These are phyloP conservation scores for Fusarium hainanense DNA, from an alignment of 2,329 filamentous ascomycete genomes.

Conservation along the genomic window DNA sequence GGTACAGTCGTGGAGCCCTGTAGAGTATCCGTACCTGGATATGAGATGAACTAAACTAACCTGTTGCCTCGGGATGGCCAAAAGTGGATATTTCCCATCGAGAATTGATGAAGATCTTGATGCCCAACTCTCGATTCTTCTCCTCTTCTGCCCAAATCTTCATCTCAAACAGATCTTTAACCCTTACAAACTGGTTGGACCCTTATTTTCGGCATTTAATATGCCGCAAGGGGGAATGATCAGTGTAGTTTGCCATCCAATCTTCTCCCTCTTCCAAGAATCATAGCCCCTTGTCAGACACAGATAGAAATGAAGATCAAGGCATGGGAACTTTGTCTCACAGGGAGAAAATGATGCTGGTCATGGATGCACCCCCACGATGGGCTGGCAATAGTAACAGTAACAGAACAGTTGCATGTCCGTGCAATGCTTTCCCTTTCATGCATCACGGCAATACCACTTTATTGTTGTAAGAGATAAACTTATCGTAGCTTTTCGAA, in stretches of 20 bases:
- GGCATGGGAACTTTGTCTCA: conserved; percentile 9
- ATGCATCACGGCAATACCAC: neutral
- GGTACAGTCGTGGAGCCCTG: neutral
- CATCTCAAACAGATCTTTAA: neutral
- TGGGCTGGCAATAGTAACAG: neutral
- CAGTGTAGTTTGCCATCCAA: neutral
- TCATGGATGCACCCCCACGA: neutral
- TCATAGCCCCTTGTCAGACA: neutral
- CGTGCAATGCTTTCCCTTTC: neutral
- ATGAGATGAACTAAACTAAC: conserved; percentile 1
- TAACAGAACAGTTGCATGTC: neutral
- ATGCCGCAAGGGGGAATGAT: neutral
- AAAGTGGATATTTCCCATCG: neutral
- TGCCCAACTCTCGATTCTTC: conserved; percentile 17
- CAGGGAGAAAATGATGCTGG: conserved; percentile 9
- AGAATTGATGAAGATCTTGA: conserved; percentile 26
- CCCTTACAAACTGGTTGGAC: neutral
- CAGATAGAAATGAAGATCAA: neutral
- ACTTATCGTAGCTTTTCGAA: neutral
- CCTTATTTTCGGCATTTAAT: neutral
- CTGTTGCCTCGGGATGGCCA: conserved; percentile 20
- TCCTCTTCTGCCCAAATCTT: neutral
- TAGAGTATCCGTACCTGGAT: neutral
- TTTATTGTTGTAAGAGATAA: neutral
- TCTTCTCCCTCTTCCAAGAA: neutral